phyloP scores from a whole-genome alignment of 2,329 filamentous ascomycete species.

The Neurospora crassa region DNA sequence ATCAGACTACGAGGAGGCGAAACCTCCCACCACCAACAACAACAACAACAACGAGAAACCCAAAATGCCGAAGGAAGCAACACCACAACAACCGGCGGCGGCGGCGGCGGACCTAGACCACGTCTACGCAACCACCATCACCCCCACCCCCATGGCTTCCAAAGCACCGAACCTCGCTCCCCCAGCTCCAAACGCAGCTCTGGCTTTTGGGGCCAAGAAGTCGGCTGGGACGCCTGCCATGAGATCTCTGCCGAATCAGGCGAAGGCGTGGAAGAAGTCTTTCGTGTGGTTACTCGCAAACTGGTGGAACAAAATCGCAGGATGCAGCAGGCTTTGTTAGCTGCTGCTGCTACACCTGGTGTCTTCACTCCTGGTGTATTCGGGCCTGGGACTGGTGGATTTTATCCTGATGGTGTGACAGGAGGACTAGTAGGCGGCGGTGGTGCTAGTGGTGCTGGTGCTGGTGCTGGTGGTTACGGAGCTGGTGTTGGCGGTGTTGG shows the following conservation, averaged over 20 bases:
- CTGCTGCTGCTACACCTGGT: slow-evolving; percentile 42
- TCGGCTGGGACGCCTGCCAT: slow-evolving; percentile 94
- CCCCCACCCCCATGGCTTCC: slow-evolving; percentile 3
- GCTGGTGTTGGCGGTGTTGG: neutral
- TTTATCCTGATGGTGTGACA: slow-evolving; percentile 23
- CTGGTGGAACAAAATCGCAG: slow-evolving; percentile 55
- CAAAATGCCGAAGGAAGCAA: neutral
- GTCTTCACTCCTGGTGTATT: slow-evolving; percentile 28
- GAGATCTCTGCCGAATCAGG: slow-evolving; percentile 92
- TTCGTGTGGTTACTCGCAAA: slow-evolving; percentile 58
- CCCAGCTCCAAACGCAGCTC: slow-evolving; percentile 55
- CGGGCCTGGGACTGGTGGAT: neutral
- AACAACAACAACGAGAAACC: neutral
- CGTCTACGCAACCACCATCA: slow-evolving; percentile 8
- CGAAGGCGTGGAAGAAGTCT: slow-evolving; percentile 94
- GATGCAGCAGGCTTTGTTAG: slow-evolving; percentile 48
- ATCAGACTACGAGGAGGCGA: neutral
- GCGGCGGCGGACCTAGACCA: neutral
- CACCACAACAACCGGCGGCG: slow-evolving; percentile 5
- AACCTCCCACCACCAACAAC: neutral
- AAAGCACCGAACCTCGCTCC: slow-evolving; percentile 42
- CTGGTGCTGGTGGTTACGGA: neutral
- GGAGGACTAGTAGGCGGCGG: neutral
- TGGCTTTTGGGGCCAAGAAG: slow-evolving; percentile 84
- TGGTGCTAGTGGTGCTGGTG: slow-evolving; percentile 8